Conservation (phyloP, 352 stramenopile species). For the Pythium aquatile region DNA sequence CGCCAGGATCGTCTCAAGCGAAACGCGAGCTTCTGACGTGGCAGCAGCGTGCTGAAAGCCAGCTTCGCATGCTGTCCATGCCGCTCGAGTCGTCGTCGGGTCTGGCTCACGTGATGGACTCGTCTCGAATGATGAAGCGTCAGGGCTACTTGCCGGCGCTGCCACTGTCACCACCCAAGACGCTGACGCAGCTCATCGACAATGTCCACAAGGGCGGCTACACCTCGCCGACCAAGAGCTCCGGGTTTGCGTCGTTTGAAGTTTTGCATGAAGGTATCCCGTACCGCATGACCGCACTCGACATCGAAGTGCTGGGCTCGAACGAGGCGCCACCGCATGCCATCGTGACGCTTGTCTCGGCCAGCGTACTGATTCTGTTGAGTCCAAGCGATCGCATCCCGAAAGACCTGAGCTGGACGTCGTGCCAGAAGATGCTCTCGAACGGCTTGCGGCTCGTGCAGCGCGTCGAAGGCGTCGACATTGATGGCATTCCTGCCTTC, state of each 20-base stretch:
- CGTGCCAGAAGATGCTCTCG: constrained; percentile 60
- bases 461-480: constrained; percentile 40
- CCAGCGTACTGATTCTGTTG: constrained; percentile 68
- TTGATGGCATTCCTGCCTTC: constrained; percentile 45
- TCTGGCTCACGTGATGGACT: constrained; percentile 62
- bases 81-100: constrained; percentile 54
- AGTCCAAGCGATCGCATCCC: constrained; percentile 66
- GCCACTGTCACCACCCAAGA: constrained; percentile 56
- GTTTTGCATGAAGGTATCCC: constrained; percentile 17
- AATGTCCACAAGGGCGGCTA: constrained; percentile 37
- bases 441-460: constrained; percentile 51
- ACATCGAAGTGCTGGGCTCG: constrained; percentile 51
- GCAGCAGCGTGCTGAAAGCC: constrained; percentile 66
- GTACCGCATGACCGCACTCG: constrained; percentile 39
- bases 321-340: constrained; percentile 47
- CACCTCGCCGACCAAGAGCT: constrained; percentile 17
- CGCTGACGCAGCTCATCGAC: constrained; percentile 54
- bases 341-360: constrained; percentile 57
- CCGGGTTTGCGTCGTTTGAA: constrained; percentile 36
- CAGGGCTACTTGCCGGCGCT: constrained; percentile 63
- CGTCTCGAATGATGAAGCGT: constrained; percentile 73
- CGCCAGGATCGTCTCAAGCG: constrained; percentile 8
- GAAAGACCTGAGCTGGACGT: constrained; percentile 69
- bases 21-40: constrained; percentile 34
- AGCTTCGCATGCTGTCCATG: constrained; percentile 68